phyloP scores from a whole-genome alignment of 768 basidiomycete genomes.

The Suillus subaureus region DNA sequence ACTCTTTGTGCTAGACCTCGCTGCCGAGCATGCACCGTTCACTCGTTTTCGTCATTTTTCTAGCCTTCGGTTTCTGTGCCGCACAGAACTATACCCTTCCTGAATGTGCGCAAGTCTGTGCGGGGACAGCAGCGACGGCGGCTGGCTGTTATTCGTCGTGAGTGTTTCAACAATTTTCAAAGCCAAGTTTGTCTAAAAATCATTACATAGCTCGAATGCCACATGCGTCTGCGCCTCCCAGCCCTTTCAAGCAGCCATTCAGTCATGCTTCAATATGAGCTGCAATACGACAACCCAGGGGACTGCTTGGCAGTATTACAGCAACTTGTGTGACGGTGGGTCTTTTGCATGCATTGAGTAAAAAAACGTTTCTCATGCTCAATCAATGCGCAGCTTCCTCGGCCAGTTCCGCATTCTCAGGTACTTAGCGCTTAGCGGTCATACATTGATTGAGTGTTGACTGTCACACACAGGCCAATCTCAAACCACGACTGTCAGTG shows the following conservation, averaged over 20 bases:
- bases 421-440: neutral
- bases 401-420: neutral
- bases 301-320: neutral
- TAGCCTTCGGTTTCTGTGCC: neutral
- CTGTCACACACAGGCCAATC: neutral
- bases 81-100: constrained; percentile 1
- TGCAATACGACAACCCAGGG: neutral
- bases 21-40: constrained; percentile 3
- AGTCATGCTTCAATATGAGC: neutral
- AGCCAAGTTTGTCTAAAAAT: neutral
- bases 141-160: constrained; percentile 3
- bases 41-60: neutral
- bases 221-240: constrained; percentile 1
- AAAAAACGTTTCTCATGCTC: neutral
- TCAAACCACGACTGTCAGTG: neutral
- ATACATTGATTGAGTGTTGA: neutral
- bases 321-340: constrained; percentile 1
- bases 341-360: neutral
- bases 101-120: neutral
- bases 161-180: neutral
- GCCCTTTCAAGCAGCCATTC: constrained; percentile 1
- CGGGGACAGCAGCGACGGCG: neutral
- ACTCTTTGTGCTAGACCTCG: constrained; percentile 1
- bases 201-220: neutral
- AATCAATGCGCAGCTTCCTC: neutral